Base-by-base conservation (phyloP, 306 rosid genomes). In the Mimosa pudica region DNA sequence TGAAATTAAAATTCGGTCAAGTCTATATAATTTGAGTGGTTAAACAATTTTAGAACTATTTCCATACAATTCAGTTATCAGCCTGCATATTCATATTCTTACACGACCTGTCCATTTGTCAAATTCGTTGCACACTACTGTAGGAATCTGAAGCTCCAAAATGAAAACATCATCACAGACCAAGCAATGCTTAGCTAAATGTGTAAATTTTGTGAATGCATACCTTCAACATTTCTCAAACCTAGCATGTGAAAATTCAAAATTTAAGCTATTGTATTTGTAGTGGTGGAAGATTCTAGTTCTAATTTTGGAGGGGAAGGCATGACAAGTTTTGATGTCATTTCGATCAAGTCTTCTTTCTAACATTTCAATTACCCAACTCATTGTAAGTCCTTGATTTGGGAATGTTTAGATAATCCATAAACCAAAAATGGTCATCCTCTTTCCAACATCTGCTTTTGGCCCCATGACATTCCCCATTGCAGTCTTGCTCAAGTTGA, bases 341-440 rank as follows among this genome's bases (percentile, higher is more conserved):
- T 63, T 57, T 79, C 80, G 16, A 86, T 10, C 10, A 80, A 80
- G 2, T 62, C 55, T 84, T 45, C 81, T 87, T 73, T 84, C 79
- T 5, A 87, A n/a, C 90, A 84, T 86, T 20, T 83, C 85, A 55
- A 86, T 81, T 41, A 84, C 89, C 55, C 49, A 71, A 72, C 80
- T 81, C 65, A 84, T 86, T 14, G 80, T 62, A 49, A 85, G 87
- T 17, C 82, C 76, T 4, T 84, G 78, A 2, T 32, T 0, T 32
- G 82, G 78, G 10, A 64, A 55, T 10, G 58, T 70, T 18, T 81
- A 84, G 5, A 78, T 78, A 67, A 87, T 81, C 85, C 84, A 86
- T 30, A 83, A 24, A 0, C 80, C 87, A 7, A 81, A 85, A 8
- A 86, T 1, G 1, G 70, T 58, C 87, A 81, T 75, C 70, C 54